Percentiles rank a stretch among this genome's conserved stretches.
Evolutionary conservation across 352 stramenopile species (phyloP).

Genomic region (Globisporangium iwayamae): DNA sequence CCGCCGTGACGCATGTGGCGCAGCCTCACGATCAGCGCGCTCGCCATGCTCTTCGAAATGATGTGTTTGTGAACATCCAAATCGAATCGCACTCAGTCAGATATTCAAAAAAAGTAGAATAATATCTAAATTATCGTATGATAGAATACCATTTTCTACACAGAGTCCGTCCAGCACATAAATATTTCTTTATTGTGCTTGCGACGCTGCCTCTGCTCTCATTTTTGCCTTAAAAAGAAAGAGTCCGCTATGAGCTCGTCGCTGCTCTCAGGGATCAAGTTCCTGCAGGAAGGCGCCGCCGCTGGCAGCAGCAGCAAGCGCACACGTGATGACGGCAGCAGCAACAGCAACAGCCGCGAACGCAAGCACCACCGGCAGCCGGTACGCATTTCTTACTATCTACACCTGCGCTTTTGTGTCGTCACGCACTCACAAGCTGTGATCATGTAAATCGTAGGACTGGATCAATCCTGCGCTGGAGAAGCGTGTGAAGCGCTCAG

Average conservation of each 20-base stretch:
- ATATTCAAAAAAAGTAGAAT: too few species aligned
- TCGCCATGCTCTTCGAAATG: slow-evolving; percentile 7
- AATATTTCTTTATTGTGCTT: too few species aligned
- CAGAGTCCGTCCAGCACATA: too few species aligned
- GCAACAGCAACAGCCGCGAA: slow-evolving; percentile 18
- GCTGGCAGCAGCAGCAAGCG: slow-evolving; percentile 19
- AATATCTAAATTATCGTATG: too few species aligned
- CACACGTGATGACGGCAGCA: slow-evolving; percentile 9
- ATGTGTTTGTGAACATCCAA: too few species aligned
- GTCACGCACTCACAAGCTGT: not conserved
- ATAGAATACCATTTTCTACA: too few species aligned
- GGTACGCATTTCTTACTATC: slow-evolving; percentile 7
- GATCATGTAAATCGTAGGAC: slow-evolving; percentile 19
- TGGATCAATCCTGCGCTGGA: slow-evolving; percentile 41
- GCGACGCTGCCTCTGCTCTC: too few species aligned
- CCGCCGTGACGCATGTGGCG: not conserved
- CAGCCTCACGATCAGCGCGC: slow-evolving; percentile 8
- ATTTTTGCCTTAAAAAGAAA: too few species aligned
- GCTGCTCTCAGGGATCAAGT: slow-evolving; percentile 68
- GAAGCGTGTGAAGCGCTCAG: slow-evolving; percentile 26
- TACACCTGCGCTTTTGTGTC: not conserved
- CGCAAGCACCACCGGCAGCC: slow-evolving; percentile 17
- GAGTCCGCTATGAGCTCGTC: slow-evolving; percentile 30
- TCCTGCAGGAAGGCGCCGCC: slow-evolving; percentile 36
- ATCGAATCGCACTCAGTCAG: too few species aligned